Evolutionary conservation across 768 basidiomycete species (phyloP).

Genomic region (Psilocybe subaeruginosa): DNA sequence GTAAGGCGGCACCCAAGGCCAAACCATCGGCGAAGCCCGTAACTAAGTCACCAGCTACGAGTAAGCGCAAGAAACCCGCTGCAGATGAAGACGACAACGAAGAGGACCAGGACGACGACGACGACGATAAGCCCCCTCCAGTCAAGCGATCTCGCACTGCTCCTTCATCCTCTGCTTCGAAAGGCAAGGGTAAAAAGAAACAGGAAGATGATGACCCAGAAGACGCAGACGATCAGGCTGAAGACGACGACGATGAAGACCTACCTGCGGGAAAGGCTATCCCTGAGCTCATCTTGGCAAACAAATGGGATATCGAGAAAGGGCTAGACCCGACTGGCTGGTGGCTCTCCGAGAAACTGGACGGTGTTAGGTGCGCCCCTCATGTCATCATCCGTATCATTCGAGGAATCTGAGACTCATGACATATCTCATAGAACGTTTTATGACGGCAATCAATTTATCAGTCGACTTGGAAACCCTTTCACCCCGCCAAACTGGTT

Average conservation of each 20-base stretch:
- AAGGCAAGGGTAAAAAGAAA: slow-evolving; percentile 23
- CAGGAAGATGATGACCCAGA: slow-evolving; percentile 22
- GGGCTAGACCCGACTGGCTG: slow-evolving; percentile 59
- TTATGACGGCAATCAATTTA: slow-evolving; percentile 55
- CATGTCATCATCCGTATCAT: neutral
- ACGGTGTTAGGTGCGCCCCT: slow-evolving; percentile 57
- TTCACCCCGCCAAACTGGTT: slow-evolving; percentile 63
- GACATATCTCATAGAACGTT: slow-evolving; percentile 41
- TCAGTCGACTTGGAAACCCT: slow-evolving; percentile 59
- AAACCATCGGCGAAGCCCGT: slow-evolving; percentile 18
- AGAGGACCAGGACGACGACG: slow-evolving; percentile 34
- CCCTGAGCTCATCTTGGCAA: slow-evolving; percentile 54
- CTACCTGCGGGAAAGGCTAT: slow-evolving; percentile 32
- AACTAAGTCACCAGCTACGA: slow-evolving; percentile 3
- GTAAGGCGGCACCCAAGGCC: slow-evolving; percentile 22
- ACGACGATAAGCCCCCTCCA: slow-evolving; percentile 27
- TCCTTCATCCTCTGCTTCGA: slow-evolving; percentile 18
- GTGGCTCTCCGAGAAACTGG: slow-evolving; percentile 67
- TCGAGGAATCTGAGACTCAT: neutral
- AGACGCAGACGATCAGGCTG: slow-evolving; percentile 29
- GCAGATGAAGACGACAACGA: slow-evolving; percentile 36
- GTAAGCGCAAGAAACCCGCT: slow-evolving; percentile 23
- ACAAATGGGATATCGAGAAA: slow-evolving; percentile 58
- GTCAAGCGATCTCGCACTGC: slow-evolving; percentile 21
- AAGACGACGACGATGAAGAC: slow-evolving; percentile 30